phyloP scores from a whole-genome alignment of 1,139 yeast species.

The Yamadazyma epiphylla region DNA sequence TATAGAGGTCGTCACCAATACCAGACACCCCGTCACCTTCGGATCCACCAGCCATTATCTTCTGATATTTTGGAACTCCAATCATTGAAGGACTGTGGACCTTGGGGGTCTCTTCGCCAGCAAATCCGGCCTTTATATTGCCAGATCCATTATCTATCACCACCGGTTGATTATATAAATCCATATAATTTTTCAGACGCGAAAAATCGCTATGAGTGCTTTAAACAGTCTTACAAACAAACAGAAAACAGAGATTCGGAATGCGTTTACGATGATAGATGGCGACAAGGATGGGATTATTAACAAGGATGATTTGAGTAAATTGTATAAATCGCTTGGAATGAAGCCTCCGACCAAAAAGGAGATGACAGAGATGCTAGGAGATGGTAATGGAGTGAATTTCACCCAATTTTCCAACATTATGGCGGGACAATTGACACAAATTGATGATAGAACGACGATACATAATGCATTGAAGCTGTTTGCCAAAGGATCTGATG shows the following conservation, averaged over 20 bases:
- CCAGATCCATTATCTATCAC: slow-evolving; percentile 96
- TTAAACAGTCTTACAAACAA: slow-evolving; percentile 36
- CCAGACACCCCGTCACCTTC: slow-evolving; percentile 6
- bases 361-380: slow-evolving; percentile 18
- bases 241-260: slow-evolving; percentile 42
- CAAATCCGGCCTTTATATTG: slow-evolving; percentile 82
- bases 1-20: slow-evolving; percentile 36
- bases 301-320: slow-evolving; percentile 53
- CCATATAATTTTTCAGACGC: slow-evolving; percentile 1
- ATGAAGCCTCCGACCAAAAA: slow-evolving; percentile 35
- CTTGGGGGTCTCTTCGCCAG: slow-evolving; percentile 84
- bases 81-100: slow-evolving; percentile 50
- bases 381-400: slow-evolving; percentile 40
- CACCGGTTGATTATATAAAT: slow-evolving; percentile 75
- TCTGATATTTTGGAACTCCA: slow-evolving; percentile 81
- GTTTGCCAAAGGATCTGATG: slow-evolving; percentile 37
- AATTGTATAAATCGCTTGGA: slow-evolving; percentile 52
- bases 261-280: slow-evolving; percentile 66
- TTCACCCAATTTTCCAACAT: slow-evolving; percentile 70
- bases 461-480: slow-evolving; percentile 60
- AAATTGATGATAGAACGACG: slow-evolving; percentile 59
- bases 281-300: slow-evolving; percentile 77
- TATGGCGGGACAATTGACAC: slow-evolving; percentile 58
- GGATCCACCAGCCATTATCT: slow-evolving; percentile 76
- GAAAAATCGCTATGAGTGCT: not conserved